These are phyloP conservation scores for Boletales sp. DNA, from an alignment of 768 basidiomycete genomes.

Conservation along the genomic window DNA sequence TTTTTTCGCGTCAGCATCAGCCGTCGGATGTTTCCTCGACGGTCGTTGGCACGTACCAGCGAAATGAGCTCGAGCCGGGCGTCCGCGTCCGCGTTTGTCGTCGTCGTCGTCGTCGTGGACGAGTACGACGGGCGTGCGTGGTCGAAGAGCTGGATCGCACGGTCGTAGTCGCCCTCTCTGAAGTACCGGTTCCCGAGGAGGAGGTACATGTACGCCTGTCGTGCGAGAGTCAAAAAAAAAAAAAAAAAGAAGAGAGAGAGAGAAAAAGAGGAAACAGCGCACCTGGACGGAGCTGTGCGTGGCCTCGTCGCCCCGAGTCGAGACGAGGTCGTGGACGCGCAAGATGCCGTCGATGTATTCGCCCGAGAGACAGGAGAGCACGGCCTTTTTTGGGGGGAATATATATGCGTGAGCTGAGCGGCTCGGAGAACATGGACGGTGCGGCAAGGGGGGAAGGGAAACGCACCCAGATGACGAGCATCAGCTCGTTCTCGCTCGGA, in stretches of 20 bases:
- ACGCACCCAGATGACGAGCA: constrained; percentile 3
- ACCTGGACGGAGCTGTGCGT: neutral
- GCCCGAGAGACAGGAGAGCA: constrained; percentile 2
- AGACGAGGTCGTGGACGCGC: neutral
- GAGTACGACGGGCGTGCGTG: neutral
- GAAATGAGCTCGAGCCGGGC: neutral
- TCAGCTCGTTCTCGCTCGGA: constrained; percentile 1
- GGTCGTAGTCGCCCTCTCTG: constrained; percentile 3
- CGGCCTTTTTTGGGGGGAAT: neutral
- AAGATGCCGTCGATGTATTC: neutral
- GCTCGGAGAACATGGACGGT: neutral
- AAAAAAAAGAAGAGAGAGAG: too few species aligned
- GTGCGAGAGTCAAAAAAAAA: too few species aligned
- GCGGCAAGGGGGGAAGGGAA: neutral
- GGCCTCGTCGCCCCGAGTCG: neutral
- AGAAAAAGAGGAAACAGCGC: neutral
- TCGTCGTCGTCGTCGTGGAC: neutral
- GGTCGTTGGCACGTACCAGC: neutral
- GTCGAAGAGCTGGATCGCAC: neutral
- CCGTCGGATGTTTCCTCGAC: too few species aligned
- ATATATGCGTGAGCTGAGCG: too few species aligned
- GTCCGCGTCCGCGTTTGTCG: neutral
- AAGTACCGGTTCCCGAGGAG: constrained; percentile 2
- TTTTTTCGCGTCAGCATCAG: neutral
- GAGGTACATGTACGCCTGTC: constrained; percentile 7